These are phyloP conservation scores for Holtermanniella nyarrowii DNA, from an alignment of 768 basidiomycete genomes.

Conservation along the genomic window DNA sequence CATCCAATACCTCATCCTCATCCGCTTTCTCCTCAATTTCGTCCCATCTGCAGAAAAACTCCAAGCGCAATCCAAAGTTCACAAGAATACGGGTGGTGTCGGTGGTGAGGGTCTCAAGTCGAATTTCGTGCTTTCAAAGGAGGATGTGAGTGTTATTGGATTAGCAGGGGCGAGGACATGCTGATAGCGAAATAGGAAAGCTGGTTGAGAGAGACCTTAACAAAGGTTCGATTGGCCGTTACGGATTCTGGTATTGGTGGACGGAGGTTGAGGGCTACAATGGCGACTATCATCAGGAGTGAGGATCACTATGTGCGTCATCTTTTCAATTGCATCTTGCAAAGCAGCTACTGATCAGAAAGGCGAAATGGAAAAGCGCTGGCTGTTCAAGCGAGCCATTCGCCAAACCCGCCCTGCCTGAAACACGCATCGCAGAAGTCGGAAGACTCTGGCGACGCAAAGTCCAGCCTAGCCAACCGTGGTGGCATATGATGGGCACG, in stretches of 20 bases:
- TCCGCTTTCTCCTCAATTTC: constrained; percentile 35
- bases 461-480: constrained; percentile 13
- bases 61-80: constrained; percentile 14
- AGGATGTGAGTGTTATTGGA: constrained; percentile 29
- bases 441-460: constrained; percentile 19
- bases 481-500: constrained; percentile 22
- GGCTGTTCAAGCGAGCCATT: constrained; percentile 27
- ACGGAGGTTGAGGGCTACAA: constrained; percentile 25
- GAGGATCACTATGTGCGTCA: not conserved
- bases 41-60: constrained; percentile 25
- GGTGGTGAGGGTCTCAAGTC: constrained; percentile 35
- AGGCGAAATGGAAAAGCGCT: constrained; percentile 38
- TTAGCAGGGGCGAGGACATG: constrained; percentile 12
- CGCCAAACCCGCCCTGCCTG: constrained; percentile 22
- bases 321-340: not conserved
- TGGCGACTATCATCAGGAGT: constrained; percentile 15
- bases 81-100: constrained; percentile 2
- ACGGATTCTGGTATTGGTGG: constrained; percentile 24
- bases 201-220: constrained; percentile 18
- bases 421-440: constrained; percentile 9
- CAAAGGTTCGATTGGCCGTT: constrained; percentile 23
- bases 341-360: not conserved
- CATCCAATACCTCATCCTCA: constrained; percentile 35
- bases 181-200: not conserved
- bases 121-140: constrained; percentile 18